Percentiles rank a stretch among this genome's conserved stretches.
Evolutionary conservation across 1,284 basidiomycete genomes (phyloP).

Genomic region (Pyrrhoderma noxium): DNA sequence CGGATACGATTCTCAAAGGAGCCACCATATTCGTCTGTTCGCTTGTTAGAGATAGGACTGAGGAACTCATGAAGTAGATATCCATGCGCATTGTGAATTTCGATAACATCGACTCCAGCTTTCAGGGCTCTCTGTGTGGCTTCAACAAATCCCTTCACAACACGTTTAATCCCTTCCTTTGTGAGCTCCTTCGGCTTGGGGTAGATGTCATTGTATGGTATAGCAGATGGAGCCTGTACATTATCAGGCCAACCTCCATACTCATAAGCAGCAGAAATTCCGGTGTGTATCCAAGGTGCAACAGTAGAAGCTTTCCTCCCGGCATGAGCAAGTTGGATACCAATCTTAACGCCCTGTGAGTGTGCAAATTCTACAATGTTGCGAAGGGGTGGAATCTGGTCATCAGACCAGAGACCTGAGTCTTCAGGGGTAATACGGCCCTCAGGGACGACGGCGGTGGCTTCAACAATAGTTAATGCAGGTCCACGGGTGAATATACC

Average conservation of each 20-base stretch:
- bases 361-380: constrained; percentile 54
- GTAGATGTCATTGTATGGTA: constrained; percentile 43
- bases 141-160: constrained; percentile 42
- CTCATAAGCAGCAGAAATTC: constrained; percentile 22
- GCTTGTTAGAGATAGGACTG: constrained; percentile 42
- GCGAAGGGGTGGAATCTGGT: constrained; percentile 46
- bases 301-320: constrained; percentile 52
- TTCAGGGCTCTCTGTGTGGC: constrained; percentile 38
- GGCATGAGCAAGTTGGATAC: constrained; percentile 57
- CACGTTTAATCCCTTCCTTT: constrained; percentile 36
- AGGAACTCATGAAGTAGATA: constrained; percentile 35
- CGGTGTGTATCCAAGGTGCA: constrained; percentile 35
- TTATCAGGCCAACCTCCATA: constrained; percentile 42
- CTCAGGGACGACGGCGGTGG: constrained; percentile 51
- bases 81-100: constrained; percentile 53
- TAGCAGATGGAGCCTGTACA: constrained; percentile 34
- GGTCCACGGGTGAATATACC: constrained; percentile 43
- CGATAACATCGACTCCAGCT: constrained; percentile 46
- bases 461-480: constrained; percentile 49
- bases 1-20: constrained; percentile 46
- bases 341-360: constrained; percentile 39
- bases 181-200: constrained; percentile 49
- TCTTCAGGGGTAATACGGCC: constrained; percentile 51
- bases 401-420: constrained; percentile 45
- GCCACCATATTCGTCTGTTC: constrained; percentile 50